Conservation (phyloP, 2,329 filamentous ascomycete genomes). For the Xylariaceae sp. region DNA sequence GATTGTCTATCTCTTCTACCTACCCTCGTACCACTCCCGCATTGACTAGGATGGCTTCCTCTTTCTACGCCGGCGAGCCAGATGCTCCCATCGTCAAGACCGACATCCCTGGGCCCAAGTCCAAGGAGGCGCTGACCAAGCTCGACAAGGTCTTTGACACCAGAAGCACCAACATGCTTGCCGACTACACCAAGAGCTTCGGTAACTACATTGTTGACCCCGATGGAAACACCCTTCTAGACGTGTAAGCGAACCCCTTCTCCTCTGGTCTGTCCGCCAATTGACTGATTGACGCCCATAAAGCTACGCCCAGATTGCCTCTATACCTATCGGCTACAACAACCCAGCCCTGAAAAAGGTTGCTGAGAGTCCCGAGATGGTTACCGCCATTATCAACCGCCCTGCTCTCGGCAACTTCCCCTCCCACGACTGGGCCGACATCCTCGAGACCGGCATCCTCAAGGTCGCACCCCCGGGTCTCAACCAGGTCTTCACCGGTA, state of each 20-base stretch:
- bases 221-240: constrained; percentile 68
- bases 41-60: constrained; percentile 26
- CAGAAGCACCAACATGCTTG: constrained; percentile 77
- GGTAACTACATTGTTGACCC: constrained; percentile 79
- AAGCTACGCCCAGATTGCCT: constrained; percentile 86
- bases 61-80: constrained; percentile 43
- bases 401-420: constrained; percentile 91
- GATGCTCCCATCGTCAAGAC: constrained; percentile 51
- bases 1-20: constrained; percentile 14
- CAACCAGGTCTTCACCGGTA: constrained; percentile 85
- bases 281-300: constrained; percentile 7
- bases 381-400: constrained; percentile 76
- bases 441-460: constrained; percentile 76
- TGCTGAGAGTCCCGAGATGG: constrained; percentile 74
- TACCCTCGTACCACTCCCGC: constrained; percentile 14
- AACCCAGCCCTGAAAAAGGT: constrained; percentile 71
- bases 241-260: constrained; percentile 51
- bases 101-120: constrained; percentile 71
- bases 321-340: constrained; percentile 89
- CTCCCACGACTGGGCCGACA: constrained; percentile 73
- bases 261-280: neutral
- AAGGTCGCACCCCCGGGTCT: constrained; percentile 78
- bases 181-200: constrained; percentile 67
- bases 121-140: constrained; percentile 63
- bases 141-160: constrained; percentile 81